These are phyloP conservation scores for Physaria fendleri DNA, from an alignment of 345 rosid species.

Conservation along the genomic window DNA sequence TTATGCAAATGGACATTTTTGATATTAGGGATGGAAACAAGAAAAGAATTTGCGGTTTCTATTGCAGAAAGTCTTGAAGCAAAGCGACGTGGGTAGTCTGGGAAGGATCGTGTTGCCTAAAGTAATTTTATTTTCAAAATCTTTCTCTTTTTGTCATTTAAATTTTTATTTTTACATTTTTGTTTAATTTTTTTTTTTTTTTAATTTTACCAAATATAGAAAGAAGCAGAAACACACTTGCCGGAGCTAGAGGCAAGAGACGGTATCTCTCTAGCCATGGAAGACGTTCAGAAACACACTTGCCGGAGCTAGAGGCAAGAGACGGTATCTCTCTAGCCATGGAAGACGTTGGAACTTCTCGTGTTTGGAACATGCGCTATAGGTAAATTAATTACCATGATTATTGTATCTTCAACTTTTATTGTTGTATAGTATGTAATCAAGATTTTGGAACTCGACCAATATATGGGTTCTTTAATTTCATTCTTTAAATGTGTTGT, in stretches of 20 bases:
- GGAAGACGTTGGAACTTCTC: conserved; percentile 98
- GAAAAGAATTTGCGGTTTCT: conserved; percentile 94
- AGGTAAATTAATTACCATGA: conserved; percentile 40
- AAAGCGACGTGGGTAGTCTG: conserved; percentile 94
- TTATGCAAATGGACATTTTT: not conserved
- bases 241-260: conserved; percentile 97
- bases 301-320: conserved; percentile 92
- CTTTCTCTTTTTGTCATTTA: not conserved
- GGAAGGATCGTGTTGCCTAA: conserved; percentile 96
- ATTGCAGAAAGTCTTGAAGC: conserved; percentile 93
- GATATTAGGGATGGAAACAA: conserved; percentile 71
- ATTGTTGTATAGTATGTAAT: not conserved
- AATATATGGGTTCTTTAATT: not conserved
- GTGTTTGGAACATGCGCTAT: conserved; percentile 97
- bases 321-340: conserved; percentile 93
- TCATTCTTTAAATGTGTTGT: conserved; percentile 35
- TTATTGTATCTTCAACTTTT: not conserved
- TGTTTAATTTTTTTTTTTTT: not conserved
- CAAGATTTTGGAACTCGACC: not conserved
- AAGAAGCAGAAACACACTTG: conserved; percentile 95
- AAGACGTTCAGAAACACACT: conserved; percentile 94
- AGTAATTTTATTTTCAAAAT: conserved; percentile 32
- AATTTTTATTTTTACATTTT: not conserved
- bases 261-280: conserved; percentile 93
- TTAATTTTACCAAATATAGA: conserved; percentile 32